Base-by-base conservation (phyloP, 2,329 filamentous ascomycete species). In the Balansia obtecta region DNA sequence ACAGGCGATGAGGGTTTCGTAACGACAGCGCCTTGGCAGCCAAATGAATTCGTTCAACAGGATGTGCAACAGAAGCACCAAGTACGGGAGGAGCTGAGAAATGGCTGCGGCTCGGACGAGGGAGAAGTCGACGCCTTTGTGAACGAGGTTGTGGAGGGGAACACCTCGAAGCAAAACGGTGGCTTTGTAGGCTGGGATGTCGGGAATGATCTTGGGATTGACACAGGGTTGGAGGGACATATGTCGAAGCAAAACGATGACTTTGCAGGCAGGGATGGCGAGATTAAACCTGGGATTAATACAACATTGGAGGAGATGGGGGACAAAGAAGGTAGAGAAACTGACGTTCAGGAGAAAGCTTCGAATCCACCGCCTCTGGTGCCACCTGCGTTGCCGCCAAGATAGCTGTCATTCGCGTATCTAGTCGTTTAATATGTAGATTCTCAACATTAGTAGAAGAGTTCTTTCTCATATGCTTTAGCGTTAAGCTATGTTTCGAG, bases 1-100 rank as follows among this genome's bases (percentile, higher is more conserved):
- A 63, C 61, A 1, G 60, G 62, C 6, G 53, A 55, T 20, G 40
- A 48, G 16, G 51, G 42, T 4, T n/a, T 46, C 18, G 30, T 45
- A 9, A n/a, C 33, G 9, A 41, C 27, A 27, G n/a, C 12, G 20
- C 37, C 22, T 13, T 20, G 3, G 11, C 42, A 22, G 6, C 8
- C 22, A 5, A 34, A 50, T 10, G 49, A 34, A 15, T 50, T 45
- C 16, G 27, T 18, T 9, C 16, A 15, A 8, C 49, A 50, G n/a
- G 37, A 38, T n/a, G 22, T 32, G 34, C 48, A 50, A 33, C 42
- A 32, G 13, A 18, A 16, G 16, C 41, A 40, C 4, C 9, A 32
- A 12, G n/a, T 12, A 12, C 13, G 6, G 34, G 43, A 42, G 27
- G 43, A 42, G 27, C 3, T n/a, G 9, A 43, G 41, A 11, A 12